These are phyloP conservation scores for Metroxylon sagu DNA, from an alignment of 176 grass and related monocot genomes.

Conservation along the genomic window DNA sequence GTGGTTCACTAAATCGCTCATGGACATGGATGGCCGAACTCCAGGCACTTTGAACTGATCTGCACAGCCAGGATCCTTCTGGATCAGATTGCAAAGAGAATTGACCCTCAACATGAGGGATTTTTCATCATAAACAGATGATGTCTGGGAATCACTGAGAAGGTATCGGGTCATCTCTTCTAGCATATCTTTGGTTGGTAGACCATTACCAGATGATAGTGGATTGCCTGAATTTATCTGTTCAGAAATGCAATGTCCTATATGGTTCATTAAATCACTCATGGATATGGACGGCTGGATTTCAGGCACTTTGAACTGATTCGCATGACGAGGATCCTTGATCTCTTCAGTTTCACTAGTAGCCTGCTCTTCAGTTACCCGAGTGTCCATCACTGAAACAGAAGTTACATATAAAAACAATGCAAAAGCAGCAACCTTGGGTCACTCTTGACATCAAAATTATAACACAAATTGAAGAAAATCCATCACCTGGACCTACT, in stretches of 20 bases:
- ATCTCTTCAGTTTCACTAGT: slow-evolving; percentile 17
- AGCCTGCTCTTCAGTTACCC: not conserved
- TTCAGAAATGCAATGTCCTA: slow-evolving; percentile 31
- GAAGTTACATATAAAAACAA: no score
- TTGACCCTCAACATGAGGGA: slow-evolving; percentile 43
- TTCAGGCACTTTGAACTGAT: slow-evolving; percentile 46
- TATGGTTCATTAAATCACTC: slow-evolving; percentile 47
- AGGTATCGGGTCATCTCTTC: slow-evolving; percentile 51
- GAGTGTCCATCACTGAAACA: no score
- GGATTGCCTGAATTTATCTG: slow-evolving; percentile 21
- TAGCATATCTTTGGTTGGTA: slow-evolving; percentile 29
- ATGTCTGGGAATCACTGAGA: slow-evolving; percentile 44
- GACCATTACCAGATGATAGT: slow-evolving; percentile 14
- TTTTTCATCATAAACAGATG: slow-evolving; percentile 34
- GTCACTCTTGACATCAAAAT: no score
- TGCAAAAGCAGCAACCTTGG: no score
- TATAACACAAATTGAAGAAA: no score
- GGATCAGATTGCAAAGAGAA: slow-evolving; percentile 40
- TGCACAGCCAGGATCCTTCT: slow-evolving; percentile 31
- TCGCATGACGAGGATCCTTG: slow-evolving; percentile 19
- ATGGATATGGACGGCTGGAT: slow-evolving; percentile 47
- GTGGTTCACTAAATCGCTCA: slow-evolving; percentile 54
- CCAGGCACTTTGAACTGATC: slow-evolving; percentile 49
- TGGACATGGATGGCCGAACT: slow-evolving; percentile 46
- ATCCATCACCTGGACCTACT: no score